Conservation (phyloP, 108 stramenopile species). For the Fistulifera solaris region DNA sequence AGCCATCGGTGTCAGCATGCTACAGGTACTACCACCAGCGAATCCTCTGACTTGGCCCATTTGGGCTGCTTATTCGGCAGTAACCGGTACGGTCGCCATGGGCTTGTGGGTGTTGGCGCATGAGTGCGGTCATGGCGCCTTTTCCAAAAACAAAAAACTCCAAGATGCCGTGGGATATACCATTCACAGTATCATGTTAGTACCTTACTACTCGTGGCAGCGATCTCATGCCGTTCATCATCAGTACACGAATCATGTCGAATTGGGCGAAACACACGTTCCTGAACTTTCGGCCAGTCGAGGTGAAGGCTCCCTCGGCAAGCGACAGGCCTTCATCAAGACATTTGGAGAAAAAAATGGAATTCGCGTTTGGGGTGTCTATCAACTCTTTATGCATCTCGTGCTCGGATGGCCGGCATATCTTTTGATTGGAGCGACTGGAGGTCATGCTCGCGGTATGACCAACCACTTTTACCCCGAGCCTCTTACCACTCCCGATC, state of each 20-base stretch:
- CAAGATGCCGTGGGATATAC: constrained; percentile 90
- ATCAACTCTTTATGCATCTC: constrained; percentile 69
- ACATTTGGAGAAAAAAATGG: constrained; percentile 47
- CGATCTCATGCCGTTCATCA: constrained; percentile 94
- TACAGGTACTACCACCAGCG: constrained; percentile 48
- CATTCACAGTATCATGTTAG: constrained; percentile 85
- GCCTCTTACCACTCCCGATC: constrained; percentile 52
- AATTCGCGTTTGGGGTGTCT: constrained; percentile 52
- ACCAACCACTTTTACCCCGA: constrained; percentile 69
- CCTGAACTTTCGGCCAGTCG: constrained; percentile 37
- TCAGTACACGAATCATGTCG: constrained; percentile 90
- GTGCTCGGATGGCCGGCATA: constrained; percentile 82
- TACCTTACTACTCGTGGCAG: constrained; percentile 96
- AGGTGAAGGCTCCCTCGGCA: constrained; percentile 29
- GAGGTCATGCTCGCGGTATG: constrained; percentile 64
- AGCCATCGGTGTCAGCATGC: constrained; percentile 43
- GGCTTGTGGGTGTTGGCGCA: constrained; percentile 97
- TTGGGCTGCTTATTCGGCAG: constrained; percentile 63
- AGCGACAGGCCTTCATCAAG: constrained; percentile 31
- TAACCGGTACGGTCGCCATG: constrained; percentile 87
- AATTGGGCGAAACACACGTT: constrained; percentile 91
- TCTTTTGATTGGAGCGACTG: constrained; percentile 72
- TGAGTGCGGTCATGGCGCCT: constrained; percentile 97
- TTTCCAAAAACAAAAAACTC: constrained; percentile 74
- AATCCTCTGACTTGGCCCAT: constrained; percentile 54